A percentile compares a stretch with the other conserved stretches of the same genome.
phyloP scores from a whole-genome alignment of 2,329 filamentous ascomycete species.

The Ophiostoma novo-ulmi region DNA sequence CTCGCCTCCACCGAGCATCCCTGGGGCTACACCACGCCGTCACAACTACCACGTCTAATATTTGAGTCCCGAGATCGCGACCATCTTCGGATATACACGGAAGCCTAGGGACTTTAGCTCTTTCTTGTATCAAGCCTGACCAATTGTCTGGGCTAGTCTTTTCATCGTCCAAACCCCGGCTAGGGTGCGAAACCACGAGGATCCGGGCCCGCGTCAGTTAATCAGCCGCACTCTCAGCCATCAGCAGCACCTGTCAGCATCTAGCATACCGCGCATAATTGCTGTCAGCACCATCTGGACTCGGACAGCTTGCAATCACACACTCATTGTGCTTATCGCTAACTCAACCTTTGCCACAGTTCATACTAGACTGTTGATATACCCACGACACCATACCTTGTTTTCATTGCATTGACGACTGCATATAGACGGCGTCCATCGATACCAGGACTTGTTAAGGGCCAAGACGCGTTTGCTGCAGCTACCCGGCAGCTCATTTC shows the following conservation, averaged over 20 bases:
- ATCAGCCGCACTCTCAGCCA: slow-evolving; percentile 8
- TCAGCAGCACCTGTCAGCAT: background rate
- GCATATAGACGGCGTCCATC: slow-evolving; percentile 21
- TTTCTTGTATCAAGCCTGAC: background rate
- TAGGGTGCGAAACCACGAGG: background rate
- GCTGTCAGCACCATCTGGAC: background rate
- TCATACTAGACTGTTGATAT: slow-evolving; percentile 24
- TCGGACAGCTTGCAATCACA: background rate
- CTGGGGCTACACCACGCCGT: background rate
- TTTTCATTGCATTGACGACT: slow-evolving; percentile 16
- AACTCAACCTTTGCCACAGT: background rate
- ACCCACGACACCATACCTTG: slow-evolving; percentile 19
- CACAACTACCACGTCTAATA: background rate
- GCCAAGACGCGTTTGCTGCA: background rate
- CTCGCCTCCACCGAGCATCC: background rate
- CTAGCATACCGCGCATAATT: background rate
- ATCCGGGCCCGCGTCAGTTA: background rate
- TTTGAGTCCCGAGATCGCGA: background rate
- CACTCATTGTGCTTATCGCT: background rate
- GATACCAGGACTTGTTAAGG: slow-evolving; percentile 2
- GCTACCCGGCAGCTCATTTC: background rate
- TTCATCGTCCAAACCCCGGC: background rate
- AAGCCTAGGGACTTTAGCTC: background rate
- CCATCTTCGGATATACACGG: background rate
- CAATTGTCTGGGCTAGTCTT: background rate